Percentiles rank a stretch among this genome's conserved stretches.
These are phyloP conservation scores for Magnolia sinica DNA, from an alignment of 164 flowering plant species.

Conservation along the genomic window DNA sequence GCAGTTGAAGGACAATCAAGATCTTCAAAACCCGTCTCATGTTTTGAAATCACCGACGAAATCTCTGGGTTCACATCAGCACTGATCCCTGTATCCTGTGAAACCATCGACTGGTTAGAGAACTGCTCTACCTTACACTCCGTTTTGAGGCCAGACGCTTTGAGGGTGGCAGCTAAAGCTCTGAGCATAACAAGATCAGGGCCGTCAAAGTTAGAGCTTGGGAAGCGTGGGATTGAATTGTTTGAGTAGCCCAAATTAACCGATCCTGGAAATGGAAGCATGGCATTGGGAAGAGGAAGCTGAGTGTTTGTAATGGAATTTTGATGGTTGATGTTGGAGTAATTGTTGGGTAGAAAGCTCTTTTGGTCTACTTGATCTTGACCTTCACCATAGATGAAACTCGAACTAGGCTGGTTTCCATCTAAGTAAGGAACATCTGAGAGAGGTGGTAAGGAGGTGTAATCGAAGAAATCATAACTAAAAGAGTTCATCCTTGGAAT, in stretches of 20 bases:
- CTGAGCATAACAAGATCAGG: constrained; percentile 24
- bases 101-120: constrained; percentile 34
- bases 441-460: too few species aligned
- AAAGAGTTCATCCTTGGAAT: constrained; percentile 31
- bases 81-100: constrained; percentile 51
- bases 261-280: constrained; percentile 24
- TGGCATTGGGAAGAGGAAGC: constrained; percentile 18
- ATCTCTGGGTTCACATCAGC: constrained; percentile 41
- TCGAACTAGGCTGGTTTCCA: constrained; percentile 27
- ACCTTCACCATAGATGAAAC: constrained; percentile 10
- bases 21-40: constrained; percentile 41
- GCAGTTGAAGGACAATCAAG: constrained; percentile 22
- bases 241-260: constrained; percentile 3
- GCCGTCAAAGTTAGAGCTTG: constrained; percentile 6
- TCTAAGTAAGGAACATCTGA: too few species aligned
- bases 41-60: constrained; percentile 39
- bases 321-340: constrained; percentile 28
- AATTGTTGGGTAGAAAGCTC: constrained; percentile 11
- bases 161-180: constrained; percentile 13
- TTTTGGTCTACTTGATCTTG: constrained; percentile 22
- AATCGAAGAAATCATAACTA: constrained; percentile 25
- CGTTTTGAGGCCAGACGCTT: constrained; percentile 27
- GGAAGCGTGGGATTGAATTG: constrained; percentile 18
- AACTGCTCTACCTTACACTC: constrained; percentile 35
- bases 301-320: constrained; percentile 11